These are phyloP conservation scores for Boletus subluridellus DNA, from an alignment of 1,284 basidiomycete genomes.

Conservation along the genomic window DNA sequence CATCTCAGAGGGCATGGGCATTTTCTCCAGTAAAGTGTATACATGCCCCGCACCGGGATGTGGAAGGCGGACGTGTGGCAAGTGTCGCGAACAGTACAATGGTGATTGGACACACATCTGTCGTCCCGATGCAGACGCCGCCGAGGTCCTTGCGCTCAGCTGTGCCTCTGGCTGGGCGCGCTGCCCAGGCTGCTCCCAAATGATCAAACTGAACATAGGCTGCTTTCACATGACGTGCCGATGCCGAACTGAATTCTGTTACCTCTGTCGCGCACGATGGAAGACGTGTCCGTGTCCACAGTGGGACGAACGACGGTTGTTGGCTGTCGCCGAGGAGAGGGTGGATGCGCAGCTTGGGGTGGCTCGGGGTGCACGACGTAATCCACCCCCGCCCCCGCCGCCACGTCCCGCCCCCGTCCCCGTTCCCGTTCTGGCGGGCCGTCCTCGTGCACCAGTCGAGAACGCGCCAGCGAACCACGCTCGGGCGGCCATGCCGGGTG, in stretches of 20 bases:
- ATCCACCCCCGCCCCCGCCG: slow-evolving; percentile 1
- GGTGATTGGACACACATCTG: no score
- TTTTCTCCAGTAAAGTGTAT: slow-evolving; percentile 9
- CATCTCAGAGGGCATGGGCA: slow-evolving; percentile 13
- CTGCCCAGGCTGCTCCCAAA: no score
- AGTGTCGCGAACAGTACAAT: slow-evolving; percentile 32
- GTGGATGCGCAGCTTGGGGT: no score
- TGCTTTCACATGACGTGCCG: no score
- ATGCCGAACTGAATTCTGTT: slow-evolving; percentile 11
- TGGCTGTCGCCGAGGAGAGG: slow-evolving; percentile 32
- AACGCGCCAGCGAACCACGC: neutral
- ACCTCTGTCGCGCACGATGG: slow-evolving; percentile 41
- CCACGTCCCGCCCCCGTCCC: neutral
- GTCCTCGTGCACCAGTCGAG: neutral
- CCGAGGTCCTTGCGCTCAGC: no score
- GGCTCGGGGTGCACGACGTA: slow-evolving; percentile 10
- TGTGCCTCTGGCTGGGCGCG: no score
- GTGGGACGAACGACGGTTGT: slow-evolving; percentile 40
- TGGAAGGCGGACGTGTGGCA: no score
- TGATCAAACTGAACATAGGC: no score
- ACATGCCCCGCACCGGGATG: slow-evolving; percentile 15
- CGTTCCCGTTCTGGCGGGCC: neutral
- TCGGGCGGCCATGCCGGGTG: neutral
- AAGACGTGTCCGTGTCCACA: slow-evolving; percentile 42
- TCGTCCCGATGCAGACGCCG: no score